Conservation (phyloP, 306 rosid species). For the Trichosanthes cucumerina region DNA sequence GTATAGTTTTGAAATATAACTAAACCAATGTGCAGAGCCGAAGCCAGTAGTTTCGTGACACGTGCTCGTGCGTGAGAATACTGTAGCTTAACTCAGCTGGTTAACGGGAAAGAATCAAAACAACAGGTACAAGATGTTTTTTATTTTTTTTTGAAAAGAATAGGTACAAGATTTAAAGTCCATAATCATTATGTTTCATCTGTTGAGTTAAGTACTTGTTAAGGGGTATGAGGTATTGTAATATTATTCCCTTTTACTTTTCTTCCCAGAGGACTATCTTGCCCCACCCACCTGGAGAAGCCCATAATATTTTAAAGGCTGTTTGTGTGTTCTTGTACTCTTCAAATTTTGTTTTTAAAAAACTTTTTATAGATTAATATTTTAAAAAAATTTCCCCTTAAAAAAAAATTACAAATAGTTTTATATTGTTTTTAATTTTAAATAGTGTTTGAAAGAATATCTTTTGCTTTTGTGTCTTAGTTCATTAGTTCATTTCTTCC, state of each 20-base stretch:
- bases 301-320: too few relatives aligned
- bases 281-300: neutral
- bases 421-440: too few relatives aligned
- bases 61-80: neutral
- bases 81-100: neutral
- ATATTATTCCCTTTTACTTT: neutral
- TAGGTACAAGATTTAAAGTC: neutral
- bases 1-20: neutral
- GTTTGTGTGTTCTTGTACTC: neutral
- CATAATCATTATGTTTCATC: neutral
- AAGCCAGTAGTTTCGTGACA: constrained; percentile 28
- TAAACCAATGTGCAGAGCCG: constrained; percentile 26
- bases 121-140: neutral
- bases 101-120: neutral
- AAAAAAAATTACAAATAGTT: too few relatives aligned
- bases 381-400: too few relatives aligned
- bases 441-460: neutral
- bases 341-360: too few relatives aligned
- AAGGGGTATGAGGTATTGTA: neutral
- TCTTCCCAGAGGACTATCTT: neutral
- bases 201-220: neutral
- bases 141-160: too few relatives aligned
- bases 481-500: too few relatives aligned
- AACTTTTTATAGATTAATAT: too few relatives aligned
- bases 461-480: neutral